Percentiles rank a stretch among this genome's conserved stretches.
phyloP scores from a whole-genome alignment of 257 asterid genomes.

The Buddleja alternifolia region DNA sequence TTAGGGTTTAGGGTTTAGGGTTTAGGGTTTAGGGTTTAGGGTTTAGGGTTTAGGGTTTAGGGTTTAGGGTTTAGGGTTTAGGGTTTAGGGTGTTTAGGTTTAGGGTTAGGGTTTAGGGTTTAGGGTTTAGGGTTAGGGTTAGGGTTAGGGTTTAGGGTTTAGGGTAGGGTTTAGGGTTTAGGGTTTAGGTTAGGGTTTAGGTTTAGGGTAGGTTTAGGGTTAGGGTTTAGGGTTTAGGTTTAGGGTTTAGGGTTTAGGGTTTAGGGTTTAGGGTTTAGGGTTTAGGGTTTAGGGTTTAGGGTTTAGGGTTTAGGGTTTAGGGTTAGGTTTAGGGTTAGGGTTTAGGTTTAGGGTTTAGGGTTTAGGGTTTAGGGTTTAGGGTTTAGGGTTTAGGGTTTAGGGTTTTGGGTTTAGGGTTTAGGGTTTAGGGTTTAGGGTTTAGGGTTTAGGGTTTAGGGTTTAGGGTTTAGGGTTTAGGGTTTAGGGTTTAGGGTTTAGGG shows the following conservation, averaged over 20 bases:
- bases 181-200: slow-evolving; percentile 19
- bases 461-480: slow-evolving; percentile 28
- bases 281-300: slow-evolving; percentile 17
- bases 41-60: slow-evolving; percentile 34
- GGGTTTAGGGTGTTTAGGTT: slow-evolving; percentile 22
- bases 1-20: slow-evolving; percentile 25
- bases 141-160: no score
- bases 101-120: slow-evolving; percentile 26
- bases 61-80: slow-evolving; percentile 26
- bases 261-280: neutral
- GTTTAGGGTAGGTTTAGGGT: neutral
- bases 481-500: slow-evolving; percentile 27
- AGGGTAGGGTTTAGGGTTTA: no score
- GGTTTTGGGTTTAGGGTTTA: neutral
- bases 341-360: slow-evolving; percentile 15
- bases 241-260: slow-evolving; percentile 24
- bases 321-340: slow-evolving; percentile 26
- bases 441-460: slow-evolving; percentile 30
- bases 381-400: slow-evolving; percentile 26
- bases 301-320: slow-evolving; percentile 27
- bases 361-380: slow-evolving; percentile 25
- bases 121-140: no score
- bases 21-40: slow-evolving; percentile 25
- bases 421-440: slow-evolving; percentile 21
- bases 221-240: slow-evolving; percentile 12